Conservation (phyloP, 129 eudicot genomes). For the Scalesia atractyloides region DNA sequence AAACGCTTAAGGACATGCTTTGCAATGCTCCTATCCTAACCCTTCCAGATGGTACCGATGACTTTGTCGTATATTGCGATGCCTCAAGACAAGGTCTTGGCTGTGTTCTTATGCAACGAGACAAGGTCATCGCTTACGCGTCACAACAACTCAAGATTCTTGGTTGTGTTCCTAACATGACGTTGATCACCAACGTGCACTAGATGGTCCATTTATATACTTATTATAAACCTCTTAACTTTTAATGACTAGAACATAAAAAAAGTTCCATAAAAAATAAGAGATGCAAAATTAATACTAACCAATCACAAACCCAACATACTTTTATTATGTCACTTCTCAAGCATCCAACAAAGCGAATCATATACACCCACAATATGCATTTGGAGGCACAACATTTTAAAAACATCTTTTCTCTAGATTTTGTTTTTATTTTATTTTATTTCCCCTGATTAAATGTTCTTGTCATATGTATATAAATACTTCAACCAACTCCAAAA, state of each 20-base stretch:
- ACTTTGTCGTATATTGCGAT: no score
- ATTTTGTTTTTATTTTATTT: background rate
- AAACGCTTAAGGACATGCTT: no score
- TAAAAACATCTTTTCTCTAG: background rate
- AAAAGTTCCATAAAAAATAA: background rate
- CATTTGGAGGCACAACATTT: slow-evolving; percentile 11
- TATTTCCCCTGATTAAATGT: background rate
- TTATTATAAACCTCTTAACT: background rate
- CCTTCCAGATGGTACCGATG: no score
- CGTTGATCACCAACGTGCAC: no score
- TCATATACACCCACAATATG: slow-evolving; percentile 20
- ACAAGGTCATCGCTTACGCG: no score
- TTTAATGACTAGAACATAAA: background rate
- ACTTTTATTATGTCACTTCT: slow-evolving; percentile 22
- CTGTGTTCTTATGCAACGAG: no score
- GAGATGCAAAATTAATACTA: slow-evolving; percentile 8
- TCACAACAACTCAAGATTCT: no score
- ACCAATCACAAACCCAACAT: background rate
- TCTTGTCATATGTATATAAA: slow-evolving; percentile 36
- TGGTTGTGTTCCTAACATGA: no score
- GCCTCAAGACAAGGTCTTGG: no score
- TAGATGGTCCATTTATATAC: no score
- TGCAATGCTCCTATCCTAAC: no score
- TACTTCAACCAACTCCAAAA: slow-evolving; percentile 17
- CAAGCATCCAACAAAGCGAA: slow-evolving; percentile 32